phyloP scores from a whole-genome alignment of 306 rosid genomes.

The Quercus cerris region DNA sequence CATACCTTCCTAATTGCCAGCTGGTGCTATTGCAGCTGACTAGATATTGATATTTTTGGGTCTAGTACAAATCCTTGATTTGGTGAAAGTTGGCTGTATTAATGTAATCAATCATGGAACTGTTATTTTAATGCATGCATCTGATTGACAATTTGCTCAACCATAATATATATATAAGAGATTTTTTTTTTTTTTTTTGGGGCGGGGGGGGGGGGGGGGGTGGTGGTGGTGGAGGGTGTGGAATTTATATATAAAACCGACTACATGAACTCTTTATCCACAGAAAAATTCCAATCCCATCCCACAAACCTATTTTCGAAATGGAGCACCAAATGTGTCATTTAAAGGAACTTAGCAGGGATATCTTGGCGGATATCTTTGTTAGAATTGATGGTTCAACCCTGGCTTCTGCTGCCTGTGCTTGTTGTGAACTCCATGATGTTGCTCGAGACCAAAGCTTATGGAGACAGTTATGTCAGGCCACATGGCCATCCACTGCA shows the following conservation, averaged over 20 bases:
- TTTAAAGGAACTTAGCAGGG: neutral
- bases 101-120: neutral
- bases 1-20: neutral
- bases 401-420: neutral
- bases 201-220: too few relatives aligned
- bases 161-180: too few relatives aligned
- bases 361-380: neutral
- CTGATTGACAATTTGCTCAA: neutral
- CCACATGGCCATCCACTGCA: conserved; percentile 1
- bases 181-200: too few relatives aligned
- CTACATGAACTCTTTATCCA: neutral
- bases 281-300: too few relatives aligned
- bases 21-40: neutral
- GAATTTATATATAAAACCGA: neutral
- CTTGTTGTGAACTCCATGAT: neutral
- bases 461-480: neutral
- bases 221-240: too few relatives aligned
- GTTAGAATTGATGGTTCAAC: neutral
- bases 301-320: neutral
- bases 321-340: neutral
- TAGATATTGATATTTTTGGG: neutral
- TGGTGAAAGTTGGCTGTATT: neutral
- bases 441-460: neutral
- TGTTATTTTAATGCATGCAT: neutral
- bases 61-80: neutral